These are phyloP conservation scores for Chrysosphaeria jannelii DNA, from an alignment of 2,329 filamentous ascomycete species.

Conservation along the genomic window DNA sequence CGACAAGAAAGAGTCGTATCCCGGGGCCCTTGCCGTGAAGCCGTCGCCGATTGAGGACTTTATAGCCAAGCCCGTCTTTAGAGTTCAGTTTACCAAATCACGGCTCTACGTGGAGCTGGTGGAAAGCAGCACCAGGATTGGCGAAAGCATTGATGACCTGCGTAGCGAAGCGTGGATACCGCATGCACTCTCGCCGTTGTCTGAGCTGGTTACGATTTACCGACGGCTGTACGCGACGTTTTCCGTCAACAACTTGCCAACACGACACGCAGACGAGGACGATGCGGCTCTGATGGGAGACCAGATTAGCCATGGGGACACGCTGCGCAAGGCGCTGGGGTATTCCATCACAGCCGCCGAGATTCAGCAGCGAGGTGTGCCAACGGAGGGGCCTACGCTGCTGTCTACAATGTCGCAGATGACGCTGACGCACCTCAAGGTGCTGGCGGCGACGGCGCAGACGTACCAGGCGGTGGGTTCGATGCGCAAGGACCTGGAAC, in stretches of 20 bases:
- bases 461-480: conserved; percentile 63
- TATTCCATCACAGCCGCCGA: conserved; percentile 71
- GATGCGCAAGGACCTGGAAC: too few species aligned
- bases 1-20: conserved; percentile 58
- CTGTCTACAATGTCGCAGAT: conserved; percentile 65
- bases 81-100: too few species aligned
- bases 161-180: too few species aligned
- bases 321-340: conserved; percentile 36
- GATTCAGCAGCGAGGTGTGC: conserved; percentile 68
- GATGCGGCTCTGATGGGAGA: conserved; percentile 7
- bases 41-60: too few species aligned
- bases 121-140: too few species aligned
- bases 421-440: conserved; percentile 56
- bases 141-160: too few species aligned
- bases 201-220: conserved; percentile 29
- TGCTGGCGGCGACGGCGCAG: conserved; percentile 63
- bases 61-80: too few species aligned
- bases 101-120: too few species aligned
- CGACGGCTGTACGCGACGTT: conserved; percentile 28
- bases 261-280: conserved; percentile 8
- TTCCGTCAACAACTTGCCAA: conserved; percentile 19
- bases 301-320: conserved; percentile 23
- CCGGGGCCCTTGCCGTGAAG: conserved; percentile 29
- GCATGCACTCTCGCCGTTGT: too few species aligned
- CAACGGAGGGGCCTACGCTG: conserved; percentile 43